phyloP scores from a whole-genome alignment of 352 stramenopile species.

The Phytophthora constricta region DNA sequence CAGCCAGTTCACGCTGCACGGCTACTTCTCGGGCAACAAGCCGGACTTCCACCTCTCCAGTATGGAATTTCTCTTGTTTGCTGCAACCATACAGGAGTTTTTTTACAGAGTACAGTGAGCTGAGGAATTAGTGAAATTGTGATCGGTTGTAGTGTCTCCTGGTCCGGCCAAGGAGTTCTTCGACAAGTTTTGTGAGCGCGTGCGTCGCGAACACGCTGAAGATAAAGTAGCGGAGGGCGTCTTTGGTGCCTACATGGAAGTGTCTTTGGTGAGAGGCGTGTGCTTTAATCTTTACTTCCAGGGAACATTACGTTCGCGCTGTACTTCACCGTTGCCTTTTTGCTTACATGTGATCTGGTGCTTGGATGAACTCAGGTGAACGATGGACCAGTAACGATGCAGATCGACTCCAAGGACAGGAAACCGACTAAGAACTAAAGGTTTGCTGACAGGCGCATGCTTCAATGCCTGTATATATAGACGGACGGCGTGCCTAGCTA shows the following conservation, averaged over 20 bases:
- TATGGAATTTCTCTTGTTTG: slow-evolving; percentile 31
- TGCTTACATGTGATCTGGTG: neutral
- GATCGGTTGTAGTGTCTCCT: slow-evolving; percentile 65
- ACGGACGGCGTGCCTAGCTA: neutral
- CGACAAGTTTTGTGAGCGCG: slow-evolving; percentile 71
- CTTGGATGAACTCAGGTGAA: slow-evolving; percentile 58
- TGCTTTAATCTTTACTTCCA: no score
- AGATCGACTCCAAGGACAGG: slow-evolving; percentile 83
- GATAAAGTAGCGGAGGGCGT: slow-evolving; percentile 82
- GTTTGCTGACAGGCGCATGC: neutral
- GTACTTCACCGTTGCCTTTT: neutral
- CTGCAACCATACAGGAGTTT: neutral
- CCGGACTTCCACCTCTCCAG: slow-evolving; percentile 88
- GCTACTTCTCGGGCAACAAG: slow-evolving; percentile 85
- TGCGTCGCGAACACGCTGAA: slow-evolving; percentile 58
- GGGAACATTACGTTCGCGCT: neutral
- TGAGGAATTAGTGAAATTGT: neutral
- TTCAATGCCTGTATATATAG: slow-evolving; percentile 25
- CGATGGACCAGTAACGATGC: slow-evolving; percentile 85
- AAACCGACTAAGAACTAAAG: slow-evolving; percentile 55
- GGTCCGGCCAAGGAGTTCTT: slow-evolving; percentile 77
- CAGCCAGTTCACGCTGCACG: slow-evolving; percentile 88
- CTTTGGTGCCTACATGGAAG: slow-evolving; percentile 89
- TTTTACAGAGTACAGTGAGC: neutral
- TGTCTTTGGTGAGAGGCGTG: slow-evolving; percentile 63